phyloP scores from a whole-genome alignment of 139 green algal genomes.

The Klebsormidium nitens region DNA sequence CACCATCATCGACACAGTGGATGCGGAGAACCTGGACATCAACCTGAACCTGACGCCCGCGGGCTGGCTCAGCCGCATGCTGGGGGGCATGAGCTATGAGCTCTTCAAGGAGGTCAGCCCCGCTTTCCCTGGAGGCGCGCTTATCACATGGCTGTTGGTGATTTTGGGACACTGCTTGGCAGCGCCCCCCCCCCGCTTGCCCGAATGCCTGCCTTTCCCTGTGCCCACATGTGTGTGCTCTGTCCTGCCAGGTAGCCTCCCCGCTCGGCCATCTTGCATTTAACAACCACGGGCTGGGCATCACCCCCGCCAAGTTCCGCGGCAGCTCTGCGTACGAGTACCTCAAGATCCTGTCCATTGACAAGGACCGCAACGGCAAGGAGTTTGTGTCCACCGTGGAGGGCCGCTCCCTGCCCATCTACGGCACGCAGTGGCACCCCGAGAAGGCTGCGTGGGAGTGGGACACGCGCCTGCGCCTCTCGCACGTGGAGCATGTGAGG shows the following conservation, averaged over 20 bases:
- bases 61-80: constrained; percentile 21
- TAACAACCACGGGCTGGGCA: constrained; percentile 36
- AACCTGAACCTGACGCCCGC: constrained; percentile 22
- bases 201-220: too few species aligned
- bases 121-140: too few species aligned
- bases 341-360: constrained; percentile 33
- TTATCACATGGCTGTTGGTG: too few species aligned
- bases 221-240: too few species aligned
- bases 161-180: too few species aligned
- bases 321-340: constrained; percentile 2
- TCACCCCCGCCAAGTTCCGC: constrained; percentile 22
- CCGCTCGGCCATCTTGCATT: constrained; percentile 30
- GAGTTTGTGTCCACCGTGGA: constrained; percentile 9
- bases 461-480: neutral
- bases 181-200: too few species aligned
- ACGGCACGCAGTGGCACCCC: constrained; percentile 6
- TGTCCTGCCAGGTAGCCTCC: too few species aligned
- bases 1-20: constrained; percentile 1
- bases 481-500: too few species aligned
- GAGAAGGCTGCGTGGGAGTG: constrained; percentile 12
- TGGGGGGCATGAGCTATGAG: constrained; percentile 24
- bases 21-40: constrained; percentile 35
- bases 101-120: constrained; percentile 19
- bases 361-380: constrained; percentile 29
- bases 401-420: neutral